Conservation (phyloP, 768 basidiomycete species). For the Hygrophoropsis aurantiaca region DNA sequence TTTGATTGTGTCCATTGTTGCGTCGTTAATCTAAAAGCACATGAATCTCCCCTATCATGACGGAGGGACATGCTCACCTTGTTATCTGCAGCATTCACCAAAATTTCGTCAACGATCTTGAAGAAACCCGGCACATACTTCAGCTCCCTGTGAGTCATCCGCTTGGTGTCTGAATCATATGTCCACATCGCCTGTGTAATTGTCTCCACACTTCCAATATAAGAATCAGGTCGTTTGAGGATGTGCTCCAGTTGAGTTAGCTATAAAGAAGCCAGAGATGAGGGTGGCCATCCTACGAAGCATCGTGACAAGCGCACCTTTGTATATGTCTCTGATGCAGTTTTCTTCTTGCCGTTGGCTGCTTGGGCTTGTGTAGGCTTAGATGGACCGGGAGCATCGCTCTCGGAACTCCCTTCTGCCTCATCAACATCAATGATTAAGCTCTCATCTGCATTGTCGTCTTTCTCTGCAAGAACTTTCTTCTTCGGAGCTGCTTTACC, state of each 20-base stretch:
- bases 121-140: slow-evolving; percentile 97
- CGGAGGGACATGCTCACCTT: slow-evolving; percentile 61
- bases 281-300: not conserved
- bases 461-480: slow-evolving; percentile 65
- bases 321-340: slow-evolving; percentile 86
- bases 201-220: slow-evolving; percentile 94
- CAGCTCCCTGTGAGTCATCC: slow-evolving; percentile 80
- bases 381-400: slow-evolving; percentile 33
- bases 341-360: slow-evolving; percentile 69
- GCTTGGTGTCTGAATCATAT: slow-evolving; percentile 79
- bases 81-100: slow-evolving; percentile 99
- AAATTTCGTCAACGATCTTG: slow-evolving; percentile 99
- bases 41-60: not conserved
- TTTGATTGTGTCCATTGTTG: slow-evolving; percentile 88
- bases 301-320: slow-evolving; percentile 55
- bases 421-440: slow-evolving; percentile 39
- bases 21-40: slow-evolving; percentile 79
- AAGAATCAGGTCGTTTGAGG: slow-evolving; percentile 88
- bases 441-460: slow-evolving; percentile 57
- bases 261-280: slow-evolving; percentile 40
- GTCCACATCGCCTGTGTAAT: slow-evolving; percentile 92
- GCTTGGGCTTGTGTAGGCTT: slow-evolving; percentile 23
- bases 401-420: slow-evolving; percentile 36
- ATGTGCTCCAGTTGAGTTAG: slow-evolving; percentile 94
- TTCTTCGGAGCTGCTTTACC: slow-evolving; percentile 62